Percentiles rank a stretch among this genome's conserved stretches.
phyloP scores from a whole-genome alignment of 192 early-diverging fungal genomes.

The Coemansia sp. region DNA sequence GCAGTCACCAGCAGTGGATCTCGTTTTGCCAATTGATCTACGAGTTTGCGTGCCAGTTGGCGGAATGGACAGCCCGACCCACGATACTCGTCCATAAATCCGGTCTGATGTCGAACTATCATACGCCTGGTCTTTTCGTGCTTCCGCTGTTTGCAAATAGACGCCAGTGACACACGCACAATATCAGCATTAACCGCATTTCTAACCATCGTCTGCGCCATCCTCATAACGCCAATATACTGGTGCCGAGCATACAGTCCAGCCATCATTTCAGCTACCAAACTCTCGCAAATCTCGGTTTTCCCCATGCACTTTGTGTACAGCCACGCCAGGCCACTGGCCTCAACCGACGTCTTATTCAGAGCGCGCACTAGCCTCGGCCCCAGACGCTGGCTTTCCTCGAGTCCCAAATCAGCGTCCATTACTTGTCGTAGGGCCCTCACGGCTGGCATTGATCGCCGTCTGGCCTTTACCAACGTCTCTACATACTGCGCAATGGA shows the following conservation, averaged over 20 bases:
- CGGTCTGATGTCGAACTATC: background rate
- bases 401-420: background rate
- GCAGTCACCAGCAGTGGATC: constrained; percentile 5
- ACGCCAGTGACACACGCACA: constrained; percentile 7
- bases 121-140: background rate
- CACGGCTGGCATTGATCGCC: background rate
- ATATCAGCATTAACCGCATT: background rate
- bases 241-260: background rate
- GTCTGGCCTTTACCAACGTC: background rate
- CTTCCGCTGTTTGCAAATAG: constrained; percentile 21
- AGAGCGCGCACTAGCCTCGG: background rate
- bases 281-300: background rate
- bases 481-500: background rate
- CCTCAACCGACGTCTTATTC: background rate
- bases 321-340: background rate
- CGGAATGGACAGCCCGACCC: background rate
- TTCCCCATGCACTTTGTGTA: background rate
- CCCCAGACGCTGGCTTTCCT: background rate
- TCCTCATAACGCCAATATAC: background rate
- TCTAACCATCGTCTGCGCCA: background rate
- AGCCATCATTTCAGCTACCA: background rate
- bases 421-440: background rate
- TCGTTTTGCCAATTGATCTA: constrained; percentile 9
- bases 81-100: background rate
- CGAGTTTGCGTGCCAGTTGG: constrained; percentile 8